Base-by-base conservation (phyloP, 179 eudicot species). In the Spergularia azorica region DNA sequence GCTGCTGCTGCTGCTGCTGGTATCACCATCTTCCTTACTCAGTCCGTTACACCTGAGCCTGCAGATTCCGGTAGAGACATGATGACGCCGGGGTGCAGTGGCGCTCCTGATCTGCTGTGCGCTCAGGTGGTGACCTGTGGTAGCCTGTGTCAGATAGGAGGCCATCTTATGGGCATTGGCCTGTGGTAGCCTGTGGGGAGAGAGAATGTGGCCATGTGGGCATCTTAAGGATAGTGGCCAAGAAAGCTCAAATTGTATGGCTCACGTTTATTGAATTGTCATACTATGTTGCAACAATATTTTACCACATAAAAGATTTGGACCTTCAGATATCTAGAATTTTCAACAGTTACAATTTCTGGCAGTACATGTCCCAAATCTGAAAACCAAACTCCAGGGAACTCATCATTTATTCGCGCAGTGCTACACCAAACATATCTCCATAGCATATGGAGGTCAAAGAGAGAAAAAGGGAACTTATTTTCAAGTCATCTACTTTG, bases 1-100 rank as follows among this genome's bases (percentile, higher is more conserved):
- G 39, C 38, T 36, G 32, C n/a, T n/a, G n/a, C 7, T 21, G 57
- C 65, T 74, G 3, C 75, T 74, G 73, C 75, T 61, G 26, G 79
- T 57, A 58, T 83, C 66, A 7, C 46, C 75, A 9, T 75, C 32
- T 2, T 20, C 74, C 57, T 79, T 72, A 17, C 84, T 85, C n/a
- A 84, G 76, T 8, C 77, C 84, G 0, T 16, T 51, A 76, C 90
- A 89, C 58, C 80, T 80, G 81, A 90, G 2, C 17, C 78, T 84
- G 81, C 54, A 41, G 66, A 18, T 64, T 55, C 65, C 76, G 36
- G 75, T 63, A 68, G 73, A 13, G 75, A n/a, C 41, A 17, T 41
- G 76, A 32, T 67, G 70, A 54, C 32, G 79, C 36, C 64, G 82
- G 52, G 50, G 50, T 21, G 77, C 43, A 55, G 55, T 41, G 16